phyloP scores from a whole-genome alignment of 2,329 filamentous ascomycete genomes.

The Aspergillus pseudoterreus region DNA sequence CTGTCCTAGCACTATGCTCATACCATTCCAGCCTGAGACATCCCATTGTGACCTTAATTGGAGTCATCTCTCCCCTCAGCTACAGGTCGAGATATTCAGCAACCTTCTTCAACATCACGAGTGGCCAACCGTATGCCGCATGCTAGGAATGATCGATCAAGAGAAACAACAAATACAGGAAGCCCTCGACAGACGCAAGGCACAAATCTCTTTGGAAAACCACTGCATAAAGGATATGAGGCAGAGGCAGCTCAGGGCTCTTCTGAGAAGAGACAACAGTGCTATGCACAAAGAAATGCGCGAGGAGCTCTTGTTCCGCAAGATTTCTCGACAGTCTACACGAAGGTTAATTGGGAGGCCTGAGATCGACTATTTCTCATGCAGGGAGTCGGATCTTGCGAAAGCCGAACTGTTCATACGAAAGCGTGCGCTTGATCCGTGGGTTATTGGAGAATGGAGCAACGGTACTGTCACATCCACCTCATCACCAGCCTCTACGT shows the following conservation, averaged over 20 bases:
- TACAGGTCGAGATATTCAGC: conserved; percentile 34
- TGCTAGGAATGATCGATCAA: conserved; percentile 23
- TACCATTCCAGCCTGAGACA: background rate
- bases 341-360: conserved; percentile 8
- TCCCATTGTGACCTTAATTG: conserved; percentile 21
- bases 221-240: conserved; percentile 29
- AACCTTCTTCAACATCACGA: conserved; percentile 25
- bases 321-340: conserved; percentile 17
- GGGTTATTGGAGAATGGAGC: conserved; percentile 32
- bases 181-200: conserved; percentile 16
- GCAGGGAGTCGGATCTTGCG: conserved; percentile 26
- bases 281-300: conserved; percentile 21
- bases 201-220: conserved; percentile 29
- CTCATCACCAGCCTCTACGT: background rate
- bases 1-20: background rate
- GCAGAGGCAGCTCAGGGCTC: conserved; percentile 26
- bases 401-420: conserved; percentile 29
- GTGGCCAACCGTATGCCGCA: conserved; percentile 18
- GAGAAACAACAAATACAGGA: conserved; percentile 20
- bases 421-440: conserved; percentile 24
- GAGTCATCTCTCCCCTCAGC: conserved; percentile 27
- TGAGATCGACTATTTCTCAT: conserved; percentile 25
- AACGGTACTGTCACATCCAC: conserved; percentile 20
- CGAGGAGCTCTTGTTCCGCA: conserved; percentile 26
- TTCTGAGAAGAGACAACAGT: conserved; percentile 33